phyloP scores from a whole-genome alignment of 1,284 basidiomycete genomes.

The Irpex rosettiformis region DNA sequence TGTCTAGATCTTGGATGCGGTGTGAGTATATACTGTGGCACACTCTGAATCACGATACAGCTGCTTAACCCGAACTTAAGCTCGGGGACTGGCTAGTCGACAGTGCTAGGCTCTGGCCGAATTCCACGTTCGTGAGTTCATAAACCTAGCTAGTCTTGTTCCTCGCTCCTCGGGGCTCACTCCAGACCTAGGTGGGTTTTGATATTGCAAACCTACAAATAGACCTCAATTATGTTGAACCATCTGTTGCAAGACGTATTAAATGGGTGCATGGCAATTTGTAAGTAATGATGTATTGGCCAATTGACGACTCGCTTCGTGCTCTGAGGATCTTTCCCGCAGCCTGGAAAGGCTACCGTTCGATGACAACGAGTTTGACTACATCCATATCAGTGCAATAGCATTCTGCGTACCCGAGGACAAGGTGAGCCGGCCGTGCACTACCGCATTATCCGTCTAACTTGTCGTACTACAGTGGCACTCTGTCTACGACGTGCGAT shows the following conservation, averaged over 20 bases:
- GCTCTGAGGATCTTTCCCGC: background rate
- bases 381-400: slow-evolving; percentile 62
- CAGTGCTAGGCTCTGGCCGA: slow-evolving; percentile 67
- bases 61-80: slow-evolving; percentile 33
- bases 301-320: too few species aligned
- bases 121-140: slow-evolving; percentile 56
- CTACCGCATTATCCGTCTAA: background rate
- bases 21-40: slow-evolving; percentile 36
- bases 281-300: slow-evolving; percentile 34
- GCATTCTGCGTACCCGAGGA: slow-evolving; percentile 70
- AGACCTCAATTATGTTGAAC: slow-evolving; percentile 47
- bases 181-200: slow-evolving; percentile 57
- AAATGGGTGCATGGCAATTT: slow-evolving; percentile 74
- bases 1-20: slow-evolving; percentile 68
- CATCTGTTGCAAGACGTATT: slow-evolving; percentile 49
- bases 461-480: slow-evolving; percentile 50
- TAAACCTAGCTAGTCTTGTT: background rate
- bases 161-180: background rate
- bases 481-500: slow-evolving; percentile 60
- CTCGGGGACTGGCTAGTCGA: slow-evolving; percentile 69
- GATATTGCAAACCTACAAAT: slow-evolving; percentile 72
- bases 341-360: slow-evolving; percentile 74
- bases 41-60: background rate
- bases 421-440: slow-evolving; percentile 42
- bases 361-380: slow-evolving; percentile 74